A percentile compares a stretch with the other conserved stretches of the same genome.
These are phyloP conservation scores for Colletotrichum euphorbiae DNA, from an alignment of 2,329 filamentous ascomycete genomes.

Conservation along the genomic window DNA sequence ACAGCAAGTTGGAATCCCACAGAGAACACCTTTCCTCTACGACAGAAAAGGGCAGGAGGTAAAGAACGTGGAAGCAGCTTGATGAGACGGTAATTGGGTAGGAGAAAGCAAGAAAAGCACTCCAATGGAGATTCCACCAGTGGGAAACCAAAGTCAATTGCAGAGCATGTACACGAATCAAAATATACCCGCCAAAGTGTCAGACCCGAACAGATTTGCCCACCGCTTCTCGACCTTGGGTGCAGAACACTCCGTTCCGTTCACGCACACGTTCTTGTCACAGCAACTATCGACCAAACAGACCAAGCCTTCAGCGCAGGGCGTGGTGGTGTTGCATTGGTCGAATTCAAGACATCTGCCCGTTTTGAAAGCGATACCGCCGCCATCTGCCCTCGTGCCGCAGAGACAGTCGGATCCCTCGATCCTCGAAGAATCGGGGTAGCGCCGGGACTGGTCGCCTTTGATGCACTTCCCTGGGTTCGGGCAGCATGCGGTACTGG, in stretches of 20 bases:
- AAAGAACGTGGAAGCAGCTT: too few species aligned
- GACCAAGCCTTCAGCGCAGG: conserved; percentile 15
- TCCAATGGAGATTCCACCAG: too few species aligned
- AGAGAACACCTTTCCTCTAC: too few species aligned
- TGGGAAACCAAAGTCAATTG: too few species aligned
- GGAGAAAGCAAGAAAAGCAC: too few species aligned
- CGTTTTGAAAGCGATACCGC: conserved; percentile 32
- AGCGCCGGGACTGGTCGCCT: conserved; percentile 44
- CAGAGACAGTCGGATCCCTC: conserved; percentile 50
- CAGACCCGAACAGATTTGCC: conserved; percentile 5
- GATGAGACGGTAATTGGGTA: too few species aligned
- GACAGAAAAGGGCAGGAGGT: too few species aligned
- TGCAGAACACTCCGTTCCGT: conserved; percentile 38
- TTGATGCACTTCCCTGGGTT: conserved; percentile 40
- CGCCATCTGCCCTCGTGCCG: conserved; percentile 44
- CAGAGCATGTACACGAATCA: neutral
- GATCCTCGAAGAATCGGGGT: conserved; percentile 48
- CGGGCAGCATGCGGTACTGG: conserved; percentile 49
- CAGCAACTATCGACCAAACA: conserved; percentile 39
- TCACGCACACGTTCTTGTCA: conserved; percentile 36
- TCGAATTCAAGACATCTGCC: conserved; percentile 12
- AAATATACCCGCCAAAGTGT: conserved; percentile 1
- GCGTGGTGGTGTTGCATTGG: conserved; percentile 16
- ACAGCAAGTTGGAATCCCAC: too few species aligned
- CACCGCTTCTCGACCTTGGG: neutral